Percentiles rank a stretch among this genome's conserved stretches.
These are phyloP conservation scores for Incumbomyces lentus DNA, from an alignment of 2,329 filamentous ascomycete species.

Conservation along the genomic window DNA sequence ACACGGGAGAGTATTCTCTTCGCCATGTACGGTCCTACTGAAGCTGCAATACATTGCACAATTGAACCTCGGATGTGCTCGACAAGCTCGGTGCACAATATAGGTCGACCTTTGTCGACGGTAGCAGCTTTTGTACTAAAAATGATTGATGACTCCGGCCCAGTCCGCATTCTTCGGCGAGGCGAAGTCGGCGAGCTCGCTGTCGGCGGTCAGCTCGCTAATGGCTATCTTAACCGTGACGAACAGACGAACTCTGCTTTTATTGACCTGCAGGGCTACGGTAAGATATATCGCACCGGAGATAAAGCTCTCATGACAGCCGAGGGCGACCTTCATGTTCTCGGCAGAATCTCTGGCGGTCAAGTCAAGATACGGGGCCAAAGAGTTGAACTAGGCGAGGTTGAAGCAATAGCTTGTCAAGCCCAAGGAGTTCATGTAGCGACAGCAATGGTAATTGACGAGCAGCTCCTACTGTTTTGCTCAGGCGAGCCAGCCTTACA, in stretches of 20 bases:
- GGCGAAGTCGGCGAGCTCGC: conserved; percentile 70
- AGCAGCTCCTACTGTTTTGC: conserved; percentile 65
- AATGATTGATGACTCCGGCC: conserved; percentile 29
- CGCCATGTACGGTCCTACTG: conserved; percentile 91
- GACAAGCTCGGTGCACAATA: conserved; percentile 52
- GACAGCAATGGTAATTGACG: conserved; percentile 56
- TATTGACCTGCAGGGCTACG: conserved; percentile 52
- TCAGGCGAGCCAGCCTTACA: conserved; percentile 39
- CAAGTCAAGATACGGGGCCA: conserved; percentile 84
- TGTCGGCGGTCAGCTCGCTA: conserved; percentile 72
- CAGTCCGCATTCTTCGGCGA: conserved; percentile 47
- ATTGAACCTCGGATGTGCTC: conserved; percentile 54
- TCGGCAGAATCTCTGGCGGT: conserved; percentile 67
- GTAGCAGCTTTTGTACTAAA: conserved; percentile 66
- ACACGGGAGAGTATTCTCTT: conserved; percentile 57
- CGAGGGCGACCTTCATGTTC: conserved; percentile 66
- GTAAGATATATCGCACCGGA: conserved; percentile 70
- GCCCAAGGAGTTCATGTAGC: conserved; percentile 53
- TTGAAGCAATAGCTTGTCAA: conserved; percentile 59
- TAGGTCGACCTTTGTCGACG: conserved; percentile 69
- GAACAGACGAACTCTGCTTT: conserved; percentile 67
- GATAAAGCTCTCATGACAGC: conserved; percentile 63
- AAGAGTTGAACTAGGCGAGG: conserved; percentile 67
- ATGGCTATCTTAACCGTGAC: conserved; percentile 69
- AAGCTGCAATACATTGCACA: conserved; percentile 85